Base-by-base conservation (phyloP, 139 green algal genomes). In the Chlamydomonas urium region DNA sequence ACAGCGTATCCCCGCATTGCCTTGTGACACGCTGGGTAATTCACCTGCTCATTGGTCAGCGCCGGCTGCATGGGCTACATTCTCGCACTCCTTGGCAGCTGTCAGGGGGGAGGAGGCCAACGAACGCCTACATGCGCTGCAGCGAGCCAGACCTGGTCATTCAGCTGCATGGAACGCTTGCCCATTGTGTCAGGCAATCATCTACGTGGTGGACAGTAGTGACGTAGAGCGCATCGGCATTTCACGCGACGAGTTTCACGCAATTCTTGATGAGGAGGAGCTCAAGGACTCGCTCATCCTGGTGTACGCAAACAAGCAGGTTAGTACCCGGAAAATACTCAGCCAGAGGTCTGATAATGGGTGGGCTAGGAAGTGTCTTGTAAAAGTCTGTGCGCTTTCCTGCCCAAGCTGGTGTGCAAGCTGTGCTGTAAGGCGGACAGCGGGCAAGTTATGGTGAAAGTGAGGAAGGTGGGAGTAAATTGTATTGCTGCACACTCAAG, bases 271-370 rank as follows among this genome's bases (percentile, higher is more conserved):
- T 60, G 96, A 99, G 81, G 96, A 99, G 62, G 95, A 99, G 85
- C 88, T 99, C 19, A 89, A 90, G 59, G 87, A 98, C 50, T 89
- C 92, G 1, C 78, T 94, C 33, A 88, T 99, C 45, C 81, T 99
- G 37, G 93, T 99, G 31, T 99, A 96, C 71, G 96, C 96, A 2
- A 99, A 99, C 85, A 99, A 99, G 79, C 91, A 94, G 86, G 88
- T 90, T 38, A 67, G 31, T 29, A 57, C 14, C 10, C 4, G 8
- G 4, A 59, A 4, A 53, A 56, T 57, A 31, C 4, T 8, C 24
- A 57, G 38, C 10, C 33, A 34, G 14, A 21, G 32, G 31, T 2
- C 33, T 50, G 24, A 50, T 38, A 26, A 37, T 26, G 36, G 26
- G 32, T 19, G 10, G 29, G 59, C 10, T 47, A 21, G 10, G 8